A percentile compares a stretch with the other conserved stretches of the same genome.
Evolutionary conservation across 2,329 filamentous ascomycete species (phyloP).

Genomic region (Fusarium ramigenum): DNA sequence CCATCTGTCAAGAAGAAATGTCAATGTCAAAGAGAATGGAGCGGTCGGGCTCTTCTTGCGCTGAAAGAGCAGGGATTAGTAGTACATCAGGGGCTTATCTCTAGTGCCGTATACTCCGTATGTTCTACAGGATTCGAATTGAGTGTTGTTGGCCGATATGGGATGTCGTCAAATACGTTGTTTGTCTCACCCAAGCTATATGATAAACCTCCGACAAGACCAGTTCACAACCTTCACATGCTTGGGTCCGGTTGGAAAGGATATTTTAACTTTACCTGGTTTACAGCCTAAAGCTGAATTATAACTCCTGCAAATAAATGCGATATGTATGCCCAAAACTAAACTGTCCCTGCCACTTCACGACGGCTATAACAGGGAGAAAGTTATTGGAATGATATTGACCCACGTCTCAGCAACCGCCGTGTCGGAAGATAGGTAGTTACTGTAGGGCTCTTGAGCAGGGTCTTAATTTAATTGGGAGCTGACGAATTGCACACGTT

Average conservation of each 20-base stretch:
- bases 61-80: conserved; percentile 1
- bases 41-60: conserved; percentile 5
- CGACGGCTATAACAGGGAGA: conserved; percentile 11
- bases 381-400: conserved; percentile 30
- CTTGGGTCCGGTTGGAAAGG: not conserved
- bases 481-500: conserved; percentile 21
- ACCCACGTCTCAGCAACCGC: conserved; percentile 23
- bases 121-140: not conserved
- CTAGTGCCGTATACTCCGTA: not conserved
- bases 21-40: not conserved
- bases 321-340: not conserved
- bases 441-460: conserved; percentile 4
- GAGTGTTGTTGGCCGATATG: not conserved
- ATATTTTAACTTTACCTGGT: not conserved
- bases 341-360: not conserved
- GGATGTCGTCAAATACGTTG: not conserved
- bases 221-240: not conserved
- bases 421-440: not conserved
- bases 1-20: conserved; percentile 4
- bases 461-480: not conserved
- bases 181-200: not conserved
- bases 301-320: not conserved
- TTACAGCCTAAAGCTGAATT: not conserved
- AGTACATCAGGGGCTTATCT: conserved; percentile 19
- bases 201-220: not conserved